A percentile compares a stretch with the other conserved stretches of the same genome.
Evolutionary conservation across 257 asterid species (phyloP).

Genomic region (Ocimum tenuiflorum): DNA sequence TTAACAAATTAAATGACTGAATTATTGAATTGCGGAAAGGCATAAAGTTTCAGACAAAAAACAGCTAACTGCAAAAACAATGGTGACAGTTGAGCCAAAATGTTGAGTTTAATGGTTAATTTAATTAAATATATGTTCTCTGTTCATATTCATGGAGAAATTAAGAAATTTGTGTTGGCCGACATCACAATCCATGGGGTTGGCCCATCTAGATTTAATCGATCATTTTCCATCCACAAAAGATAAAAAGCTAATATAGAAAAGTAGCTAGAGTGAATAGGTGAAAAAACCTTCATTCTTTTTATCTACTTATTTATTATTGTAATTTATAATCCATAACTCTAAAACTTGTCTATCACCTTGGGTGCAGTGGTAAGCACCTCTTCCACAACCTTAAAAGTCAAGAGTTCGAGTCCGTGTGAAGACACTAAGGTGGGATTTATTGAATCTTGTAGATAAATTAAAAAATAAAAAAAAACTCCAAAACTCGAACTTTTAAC

Average conservation of each 20-base stretch:
- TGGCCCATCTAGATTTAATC: constrained; percentile 21
- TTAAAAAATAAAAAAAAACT: too few relatives aligned
- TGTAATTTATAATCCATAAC: too few relatives aligned
- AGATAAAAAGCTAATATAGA: neutral
- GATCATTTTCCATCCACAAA: neutral
- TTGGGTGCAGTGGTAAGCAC: too few relatives aligned
- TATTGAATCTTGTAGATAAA: too few relatives aligned
- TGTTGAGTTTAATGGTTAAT: neutral
- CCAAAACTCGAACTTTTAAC: too few relatives aligned
- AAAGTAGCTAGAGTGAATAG: constrained; percentile 9
- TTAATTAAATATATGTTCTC: neutral
- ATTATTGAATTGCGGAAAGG: neutral
- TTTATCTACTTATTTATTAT: too few relatives aligned
- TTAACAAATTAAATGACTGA: too few relatives aligned
- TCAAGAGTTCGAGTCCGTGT: too few relatives aligned
- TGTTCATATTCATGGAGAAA: neutral
- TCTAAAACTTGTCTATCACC: too few relatives aligned
- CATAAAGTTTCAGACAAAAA: neutral
- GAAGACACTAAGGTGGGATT: too few relatives aligned
- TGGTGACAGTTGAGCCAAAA: neutral
- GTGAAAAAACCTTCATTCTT: neutral
- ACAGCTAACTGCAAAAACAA: neutral
- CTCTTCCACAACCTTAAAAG: too few relatives aligned
- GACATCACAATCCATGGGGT: constrained; percentile 28
- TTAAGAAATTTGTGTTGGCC: constrained; percentile 12